A percentile compares a stretch with the other conserved stretches of the same genome.
Conservation (phyloP, 768 basidiomycete species). For the Russula compacta region DNA sequence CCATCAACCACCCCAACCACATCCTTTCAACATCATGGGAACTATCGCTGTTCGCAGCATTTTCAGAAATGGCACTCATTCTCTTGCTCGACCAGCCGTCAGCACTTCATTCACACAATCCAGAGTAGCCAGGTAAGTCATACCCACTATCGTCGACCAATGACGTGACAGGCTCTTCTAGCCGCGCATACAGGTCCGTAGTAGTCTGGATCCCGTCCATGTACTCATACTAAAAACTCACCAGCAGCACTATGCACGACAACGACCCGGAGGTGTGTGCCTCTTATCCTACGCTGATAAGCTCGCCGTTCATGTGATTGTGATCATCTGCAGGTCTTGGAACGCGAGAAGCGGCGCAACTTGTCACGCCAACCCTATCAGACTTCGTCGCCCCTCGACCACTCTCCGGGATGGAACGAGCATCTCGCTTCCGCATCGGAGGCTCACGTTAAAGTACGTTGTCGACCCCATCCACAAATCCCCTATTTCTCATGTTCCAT, state of each 20-base stretch:
- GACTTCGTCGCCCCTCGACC: constrained; percentile 38
- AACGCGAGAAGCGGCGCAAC: constrained; percentile 46
- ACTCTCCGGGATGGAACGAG: constrained; percentile 70
- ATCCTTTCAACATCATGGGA: not conserved
- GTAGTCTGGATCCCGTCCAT: not conserved
- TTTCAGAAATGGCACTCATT: constrained; percentile 16
- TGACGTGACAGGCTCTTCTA: not conserved
- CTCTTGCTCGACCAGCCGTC: constrained; percentile 12
- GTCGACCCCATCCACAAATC: not conserved
- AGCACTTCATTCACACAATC: not conserved
- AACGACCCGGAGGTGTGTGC: constrained; percentile 43
- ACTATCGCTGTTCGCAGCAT: constrained; percentile 12
- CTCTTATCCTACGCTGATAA: not conserved
- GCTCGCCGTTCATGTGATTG: not conserved
- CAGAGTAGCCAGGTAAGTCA: constrained; percentile 2
- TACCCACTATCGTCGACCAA: not conserved
- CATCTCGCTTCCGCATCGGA: constrained; percentile 53
- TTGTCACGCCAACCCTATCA: constrained; percentile 35
- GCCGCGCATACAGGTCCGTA: constrained; percentile 14
- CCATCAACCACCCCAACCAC: not conserved
- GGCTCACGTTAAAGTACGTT: constrained; percentile 49
- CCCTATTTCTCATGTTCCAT: not conserved
- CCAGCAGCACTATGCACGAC: constrained; percentile 44
- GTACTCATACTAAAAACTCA: not conserved
- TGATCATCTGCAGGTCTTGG: constrained; percentile 33